Conservation (phyloP, 768 basidiomycete genomes). For the Tulasnella calospora region DNA sequence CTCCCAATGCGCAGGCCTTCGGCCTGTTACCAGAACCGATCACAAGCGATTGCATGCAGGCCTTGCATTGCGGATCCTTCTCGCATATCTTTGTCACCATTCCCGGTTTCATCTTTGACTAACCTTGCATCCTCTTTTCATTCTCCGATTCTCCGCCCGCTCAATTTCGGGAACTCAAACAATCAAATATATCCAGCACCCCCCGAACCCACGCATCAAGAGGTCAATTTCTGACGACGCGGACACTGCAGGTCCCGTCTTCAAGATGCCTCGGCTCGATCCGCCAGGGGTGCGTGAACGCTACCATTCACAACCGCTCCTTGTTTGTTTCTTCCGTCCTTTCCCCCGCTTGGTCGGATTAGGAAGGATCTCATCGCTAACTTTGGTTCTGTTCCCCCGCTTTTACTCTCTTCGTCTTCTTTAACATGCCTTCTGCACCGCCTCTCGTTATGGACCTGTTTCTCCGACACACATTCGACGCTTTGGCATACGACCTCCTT, state of each 20-base stretch:
- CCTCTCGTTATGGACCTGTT: conserved; percentile 14
- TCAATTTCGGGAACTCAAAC: background rate
- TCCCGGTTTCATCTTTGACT: conserved; percentile 1
- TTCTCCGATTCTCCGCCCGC: conserved; percentile 8
- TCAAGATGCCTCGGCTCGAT: conserved; percentile 22
- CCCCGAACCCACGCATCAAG: conserved; percentile 19
- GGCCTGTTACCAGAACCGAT: background rate
- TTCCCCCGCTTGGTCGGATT: conserved; percentile 6
- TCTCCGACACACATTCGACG: conserved; percentile 12
- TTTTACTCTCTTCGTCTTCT: background rate
- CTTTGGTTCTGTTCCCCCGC: background rate
- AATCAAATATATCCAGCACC: background rate
- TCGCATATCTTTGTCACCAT: background rate
- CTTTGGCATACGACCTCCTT: background rate
- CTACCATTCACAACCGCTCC: background rate
- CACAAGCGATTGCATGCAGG: background rate
- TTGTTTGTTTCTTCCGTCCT: background rate
- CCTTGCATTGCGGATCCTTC: background rate
- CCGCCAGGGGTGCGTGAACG: conserved; percentile 5
- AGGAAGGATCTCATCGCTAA: background rate
- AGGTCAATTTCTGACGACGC: conserved; percentile 14
- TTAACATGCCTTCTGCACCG: conserved; percentile 7
- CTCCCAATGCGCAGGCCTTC: conserved; percentile 8
- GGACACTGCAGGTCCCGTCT: background rate
- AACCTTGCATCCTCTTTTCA: background rate